Evolutionary conservation across 73 alveolate species (phyloP), one percentile per base, ranked within the genome.

Genomic region (Paramecium caudatum): DNA sequence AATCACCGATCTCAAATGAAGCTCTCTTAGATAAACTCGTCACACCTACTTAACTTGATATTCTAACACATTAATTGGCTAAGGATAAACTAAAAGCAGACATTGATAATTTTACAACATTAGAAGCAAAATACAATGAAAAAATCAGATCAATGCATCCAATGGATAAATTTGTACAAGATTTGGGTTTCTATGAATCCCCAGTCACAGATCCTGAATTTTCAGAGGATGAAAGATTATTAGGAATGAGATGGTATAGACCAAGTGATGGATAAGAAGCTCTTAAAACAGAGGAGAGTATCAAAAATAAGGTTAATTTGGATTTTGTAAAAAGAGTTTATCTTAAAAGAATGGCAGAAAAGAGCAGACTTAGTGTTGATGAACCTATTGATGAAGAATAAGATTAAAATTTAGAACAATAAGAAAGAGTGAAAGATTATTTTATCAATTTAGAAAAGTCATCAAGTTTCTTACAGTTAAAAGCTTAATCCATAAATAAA

Each of bases 221-320:
- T 5, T 65, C 83, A 33, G 50, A 65, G 27, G 83, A 65, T 65
- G 83, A 65, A 34, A 6, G 83, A 32, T 32, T 65, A 65, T 33
- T 65, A 13, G 39, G 39, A 33, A 33, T 33, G 49, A 65, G 49
- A 65, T 65, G 17, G 3, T 32, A 25, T 4, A 65, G 83, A 65
- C 50, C 47, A 5, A 25, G 33, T 13, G 32, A 30, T 65, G 83
- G 83, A 12, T n/a, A 33, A 33, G 83, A 65, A 15, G 49, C 49
- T 0, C 15, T 33, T 25, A 16, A 65, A 33, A 65, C 83, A 0
- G 47, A 65, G 34, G 27, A 65, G 16, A 32, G 50, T 3, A 65
- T 65, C 13, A 5, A 25, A 3, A 49, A 65, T 7, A 32, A 65
- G 16, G 83, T 65, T 30, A 33, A 33, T 33, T n/a, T 36, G 17